Evolutionary conservation across 257 asterid species (phyloP), one percentile per base, ranked within the genome.

Genomic region (Catharanthus roseus): DNA sequence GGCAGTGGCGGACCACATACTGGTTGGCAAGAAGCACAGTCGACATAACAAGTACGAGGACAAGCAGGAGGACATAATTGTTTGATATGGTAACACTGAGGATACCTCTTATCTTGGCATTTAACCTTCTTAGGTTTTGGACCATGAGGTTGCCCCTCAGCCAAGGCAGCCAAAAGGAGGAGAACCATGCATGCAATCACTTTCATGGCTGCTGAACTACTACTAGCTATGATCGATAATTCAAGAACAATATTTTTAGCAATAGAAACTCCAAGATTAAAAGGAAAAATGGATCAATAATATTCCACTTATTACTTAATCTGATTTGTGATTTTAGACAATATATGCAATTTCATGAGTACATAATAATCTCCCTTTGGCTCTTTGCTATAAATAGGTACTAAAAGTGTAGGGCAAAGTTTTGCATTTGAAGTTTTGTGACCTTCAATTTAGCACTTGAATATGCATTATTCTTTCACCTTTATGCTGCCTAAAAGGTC

Each of bases 31-130:
- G 85, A 33, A 0, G 10, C 26, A 77, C 97, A 88, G 21, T 86
- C 82, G 58, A 78, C 85, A 8, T 57, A 68, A 75, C 97, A 88
- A 36, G 36, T 69, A 2, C 75, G 79, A 4, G 73, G 89, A 45
- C 96, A 90, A 16, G 60, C 24, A 7, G 18, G 61, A 5, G 96
- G 95, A 50, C 97, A 90, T 65, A 29, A 54, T 6, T 81, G 80
- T 26, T 81, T 78, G 6, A 65, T 72, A 0, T 68, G 45, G 82
- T 44, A 72, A 69, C 96, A 86, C 1, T 0, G 3, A 0, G 86
- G 33, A 79, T 77, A 86, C 6, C 65, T 80, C 77, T 42, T 77
- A 67, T 89, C 90, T 65, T 53, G 68, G 57, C 97, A 90, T 79
- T 63, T 81, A 12, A 86, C 86, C 75, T 77, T 85, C 81, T 71